Conservation (phyloP, 805 yeast species). For the Metschnikowia baotianmanensis region DNA sequence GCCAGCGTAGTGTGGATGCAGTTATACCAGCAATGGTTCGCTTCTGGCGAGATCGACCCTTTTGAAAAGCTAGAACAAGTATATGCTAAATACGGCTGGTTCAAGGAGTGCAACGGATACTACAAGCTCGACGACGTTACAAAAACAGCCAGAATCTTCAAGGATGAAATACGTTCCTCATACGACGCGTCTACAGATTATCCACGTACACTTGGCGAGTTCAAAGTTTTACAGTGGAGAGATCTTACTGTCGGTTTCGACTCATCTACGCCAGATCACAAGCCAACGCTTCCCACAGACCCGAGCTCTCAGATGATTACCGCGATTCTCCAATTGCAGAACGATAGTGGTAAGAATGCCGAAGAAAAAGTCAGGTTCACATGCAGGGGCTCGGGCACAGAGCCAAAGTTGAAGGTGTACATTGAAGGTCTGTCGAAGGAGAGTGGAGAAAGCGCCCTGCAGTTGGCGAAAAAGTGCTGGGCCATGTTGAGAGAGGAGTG, state of each 20-base stretch:
- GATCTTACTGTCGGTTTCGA: slow-evolving; percentile 85
- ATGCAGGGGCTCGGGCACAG: slow-evolving; percentile 93
- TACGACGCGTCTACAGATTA: slow-evolving; percentile 20
- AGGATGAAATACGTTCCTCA: slow-evolving; percentile 41
- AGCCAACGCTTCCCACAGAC: slow-evolving; percentile 71
- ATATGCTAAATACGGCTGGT: slow-evolving; percentile 69
- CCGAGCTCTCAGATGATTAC: slow-evolving; percentile 85
- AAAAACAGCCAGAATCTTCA: slow-evolving; percentile 55
- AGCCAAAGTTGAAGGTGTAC: slow-evolving; percentile 89
- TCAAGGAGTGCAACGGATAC: slow-evolving; percentile 84
- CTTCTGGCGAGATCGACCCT: slow-evolving; percentile 36
- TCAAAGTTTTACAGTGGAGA: slow-evolving; percentile 64
- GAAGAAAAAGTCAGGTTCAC: slow-evolving; percentile 63
- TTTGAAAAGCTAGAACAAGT: slow-evolving; percentile 55
- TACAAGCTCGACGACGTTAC: slow-evolving; percentile 59
- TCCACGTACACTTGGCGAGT: slow-evolving; percentile 57
- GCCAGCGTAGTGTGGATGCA: slow-evolving; percentile 78
- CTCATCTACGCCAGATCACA: slow-evolving; percentile 54
- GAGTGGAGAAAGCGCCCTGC: slow-evolving; percentile 45
- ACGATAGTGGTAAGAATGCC: slow-evolving; percentile 13
- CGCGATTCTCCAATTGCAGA: slow-evolving; percentile 35
- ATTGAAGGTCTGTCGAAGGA: slow-evolving; percentile 64
- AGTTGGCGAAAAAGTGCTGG: slow-evolving; percentile 69
- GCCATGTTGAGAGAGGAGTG: slow-evolving; percentile 51
- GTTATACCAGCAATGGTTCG: slow-evolving; percentile 55